These are phyloP conservation scores for Vanderwaltozyma polyspora DNA, from an alignment of 805 yeast genomes.

Conservation along the genomic window DNA sequence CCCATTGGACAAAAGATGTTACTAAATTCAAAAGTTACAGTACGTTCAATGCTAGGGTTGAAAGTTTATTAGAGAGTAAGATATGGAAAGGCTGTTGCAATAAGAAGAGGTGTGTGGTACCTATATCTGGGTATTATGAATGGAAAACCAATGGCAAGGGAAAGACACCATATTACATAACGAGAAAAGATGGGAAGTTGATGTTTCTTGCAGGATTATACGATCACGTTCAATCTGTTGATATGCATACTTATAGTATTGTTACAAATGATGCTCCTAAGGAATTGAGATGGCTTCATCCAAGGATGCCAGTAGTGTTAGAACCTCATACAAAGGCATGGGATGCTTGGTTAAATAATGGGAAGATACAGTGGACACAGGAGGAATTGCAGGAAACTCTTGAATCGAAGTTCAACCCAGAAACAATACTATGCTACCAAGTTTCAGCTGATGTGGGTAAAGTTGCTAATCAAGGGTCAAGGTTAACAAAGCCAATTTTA, in stretches of 20 bases:
- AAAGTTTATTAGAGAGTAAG: constrained; percentile 35
- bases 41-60: constrained; percentile 68
- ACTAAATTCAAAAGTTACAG: constrained; percentile 29
- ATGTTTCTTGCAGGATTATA: constrained; percentile 59
- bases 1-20: constrained; percentile 44
- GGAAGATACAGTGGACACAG: constrained; percentile 29
- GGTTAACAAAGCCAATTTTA: constrained; percentile 23
- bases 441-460: constrained; percentile 61
- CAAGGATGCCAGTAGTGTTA: constrained; percentile 66
- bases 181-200: constrained; percentile 39
- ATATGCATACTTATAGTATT: constrained; percentile 47
- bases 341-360: constrained; percentile 48
- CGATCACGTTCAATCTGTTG: constrained; percentile 13
- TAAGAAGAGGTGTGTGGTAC: constrained; percentile 57
- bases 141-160: constrained; percentile 40
- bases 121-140: constrained; percentile 78
- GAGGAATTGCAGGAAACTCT: constrained; percentile 32
- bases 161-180: constrained; percentile 57
- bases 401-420: constrained; percentile 26
- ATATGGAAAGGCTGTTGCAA: constrained; percentile 35
- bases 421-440: constrained; percentile 38
- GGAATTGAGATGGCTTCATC: constrained; percentile 57
- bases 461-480: constrained; percentile 33
- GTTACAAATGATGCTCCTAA: constrained; percentile 63
- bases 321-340: constrained; percentile 49